Percentiles rank a stretch among this genome's conserved stretches.
phyloP scores from a whole-genome alignment of 2,329 filamentous ascomycete genomes.

The Zasmidium citrigriseum region DNA sequence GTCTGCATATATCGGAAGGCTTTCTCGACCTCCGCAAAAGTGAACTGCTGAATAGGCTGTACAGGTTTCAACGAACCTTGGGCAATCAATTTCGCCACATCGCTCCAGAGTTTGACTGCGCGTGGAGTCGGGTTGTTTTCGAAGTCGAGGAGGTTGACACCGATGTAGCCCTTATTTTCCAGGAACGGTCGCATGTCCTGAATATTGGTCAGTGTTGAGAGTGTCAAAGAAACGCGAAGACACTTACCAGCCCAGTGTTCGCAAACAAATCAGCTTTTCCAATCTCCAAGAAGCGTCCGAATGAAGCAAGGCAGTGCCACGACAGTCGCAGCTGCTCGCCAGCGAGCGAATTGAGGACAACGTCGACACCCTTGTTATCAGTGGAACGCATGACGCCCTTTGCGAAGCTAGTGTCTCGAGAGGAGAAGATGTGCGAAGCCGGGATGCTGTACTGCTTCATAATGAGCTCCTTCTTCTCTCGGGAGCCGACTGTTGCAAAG shows the following conservation, averaged over 20 bases:
- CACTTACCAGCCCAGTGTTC: constrained; percentile 14
- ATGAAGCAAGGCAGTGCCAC: constrained; percentile 32
- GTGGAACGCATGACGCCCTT: constrained; percentile 29
- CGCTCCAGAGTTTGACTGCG: constrained; percentile 14
- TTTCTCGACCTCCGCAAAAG: constrained; percentile 20
- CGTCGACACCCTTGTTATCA: constrained; percentile 36
- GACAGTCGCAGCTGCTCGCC: constrained; percentile 30
- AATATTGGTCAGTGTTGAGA: no score
- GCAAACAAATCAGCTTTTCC: constrained; percentile 23
- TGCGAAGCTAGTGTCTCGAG: constrained; percentile 32
- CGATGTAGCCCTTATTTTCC: constrained; percentile 12
- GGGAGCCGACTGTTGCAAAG: constrained; percentile 32
- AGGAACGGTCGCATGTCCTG: constrained; percentile 16
- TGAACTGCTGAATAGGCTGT: constrained; percentile 16
- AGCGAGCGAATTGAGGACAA: constrained; percentile 35
- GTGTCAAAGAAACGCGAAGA: no score
- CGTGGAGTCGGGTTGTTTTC: constrained; percentile 9
- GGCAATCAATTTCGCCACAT: constrained; percentile 18
- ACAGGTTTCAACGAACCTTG: constrained; percentile 10
- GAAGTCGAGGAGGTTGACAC: constrained; percentile 19
- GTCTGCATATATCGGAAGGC: constrained; percentile 18
- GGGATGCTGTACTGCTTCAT: constrained; percentile 30
- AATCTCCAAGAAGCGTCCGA: constrained; percentile 36
- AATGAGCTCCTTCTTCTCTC: constrained; percentile 30
- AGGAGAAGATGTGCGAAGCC: constrained; percentile 36